A percentile compares a stretch with the other conserved stretches of the same genome.
Evolutionary conservation across 345 rosid species (phyloP).

Genomic region (Brassica napus): DNA sequence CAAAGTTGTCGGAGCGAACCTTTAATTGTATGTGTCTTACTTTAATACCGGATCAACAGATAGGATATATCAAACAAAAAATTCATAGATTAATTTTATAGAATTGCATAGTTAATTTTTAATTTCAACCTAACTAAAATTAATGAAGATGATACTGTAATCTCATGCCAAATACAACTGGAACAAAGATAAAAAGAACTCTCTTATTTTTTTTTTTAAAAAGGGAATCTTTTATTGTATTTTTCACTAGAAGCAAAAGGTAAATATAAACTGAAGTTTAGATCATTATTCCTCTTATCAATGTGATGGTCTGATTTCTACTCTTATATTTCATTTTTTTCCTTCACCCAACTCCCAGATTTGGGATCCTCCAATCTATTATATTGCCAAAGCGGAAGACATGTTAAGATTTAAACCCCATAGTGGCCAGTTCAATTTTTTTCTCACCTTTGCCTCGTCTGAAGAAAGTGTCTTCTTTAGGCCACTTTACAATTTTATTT

Average conservation of each 20-base stretch:
- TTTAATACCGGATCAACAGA: no score
- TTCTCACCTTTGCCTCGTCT: slow-evolving; percentile 53
- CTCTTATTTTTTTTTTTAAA: no score
- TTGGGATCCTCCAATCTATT: slow-evolving; percentile 43
- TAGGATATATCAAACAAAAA: no score
- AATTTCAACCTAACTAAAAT: neutral
- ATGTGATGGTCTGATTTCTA: slow-evolving; percentile 20
- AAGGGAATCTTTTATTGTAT: neutral
- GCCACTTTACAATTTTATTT: slow-evolving; percentile 34
- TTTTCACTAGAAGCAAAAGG: neutral
- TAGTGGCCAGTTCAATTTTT: slow-evolving; percentile 41
- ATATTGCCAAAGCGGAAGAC: slow-evolving; percentile 25
- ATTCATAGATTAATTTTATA: neutral
- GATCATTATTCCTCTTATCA: slow-evolving; percentile 33
- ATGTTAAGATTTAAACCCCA: slow-evolving; percentile 29
- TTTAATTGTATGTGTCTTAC: no score
- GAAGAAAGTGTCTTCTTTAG: slow-evolving; percentile 57
- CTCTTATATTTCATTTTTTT: slow-evolving; percentile 25
- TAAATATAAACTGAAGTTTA: slow-evolving; percentile 14
- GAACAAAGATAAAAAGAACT: no score
- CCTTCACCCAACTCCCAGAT: slow-evolving; percentile 35
- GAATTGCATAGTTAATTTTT: neutral
- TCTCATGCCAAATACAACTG: neutral
- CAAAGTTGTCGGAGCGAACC: no score
- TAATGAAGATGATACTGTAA: neutral